phyloP scores from a whole-genome alignment of 805 yeast species.

The Metschnikowia noctiluminum region DNA sequence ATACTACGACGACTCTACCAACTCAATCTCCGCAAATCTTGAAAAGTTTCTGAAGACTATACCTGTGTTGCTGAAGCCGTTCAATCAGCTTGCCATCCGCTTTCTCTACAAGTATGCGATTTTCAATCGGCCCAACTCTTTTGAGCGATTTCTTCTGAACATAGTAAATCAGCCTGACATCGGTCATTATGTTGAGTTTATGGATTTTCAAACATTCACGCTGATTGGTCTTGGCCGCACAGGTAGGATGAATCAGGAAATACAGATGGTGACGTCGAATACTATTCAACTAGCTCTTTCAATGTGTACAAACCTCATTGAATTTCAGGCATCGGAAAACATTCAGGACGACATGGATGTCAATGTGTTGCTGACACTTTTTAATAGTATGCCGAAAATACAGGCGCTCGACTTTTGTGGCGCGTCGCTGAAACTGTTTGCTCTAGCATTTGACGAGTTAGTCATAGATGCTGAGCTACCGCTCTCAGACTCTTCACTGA shows the following conservation, averaged over 20 bases:
- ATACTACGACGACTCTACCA: constrained; percentile 50
- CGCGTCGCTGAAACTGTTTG: constrained; percentile 64
- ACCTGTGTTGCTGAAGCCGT: constrained; percentile 53
- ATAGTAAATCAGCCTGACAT: constrained; percentile 42
- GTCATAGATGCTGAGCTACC: constrained; percentile 16
- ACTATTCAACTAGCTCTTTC: constrained; percentile 65
- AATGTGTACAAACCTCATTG: constrained; percentile 64
- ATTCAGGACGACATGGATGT: constrained; percentile 77
- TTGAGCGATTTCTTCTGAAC: constrained; percentile 64
- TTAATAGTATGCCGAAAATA: constrained; percentile 52
- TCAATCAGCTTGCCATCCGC: constrained; percentile 55
- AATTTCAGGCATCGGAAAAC: constrained; percentile 80
- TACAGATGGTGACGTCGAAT: constrained; percentile 79
- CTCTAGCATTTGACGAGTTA: constrained; percentile 51
- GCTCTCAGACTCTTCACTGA: constrained; percentile 4
- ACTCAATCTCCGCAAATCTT: constrained; percentile 49
- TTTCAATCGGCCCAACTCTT: constrained; percentile 77
- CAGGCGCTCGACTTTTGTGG: constrained; percentile 87
- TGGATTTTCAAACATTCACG: constrained; percentile 87
- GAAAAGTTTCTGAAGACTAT: constrained; percentile 51
- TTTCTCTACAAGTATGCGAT: constrained; percentile 64
- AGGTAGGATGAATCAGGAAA: constrained; percentile 83
- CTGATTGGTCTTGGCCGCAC: constrained; percentile 88
- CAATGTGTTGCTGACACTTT: constrained; percentile 51
- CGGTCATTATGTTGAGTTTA: constrained; percentile 63